Percentiles rank a stretch among this genome's conserved stretches.
Evolutionary conservation across 2,329 filamentous ascomycete species (phyloP).

Genomic region (Aspergillus versicolor): DNA sequence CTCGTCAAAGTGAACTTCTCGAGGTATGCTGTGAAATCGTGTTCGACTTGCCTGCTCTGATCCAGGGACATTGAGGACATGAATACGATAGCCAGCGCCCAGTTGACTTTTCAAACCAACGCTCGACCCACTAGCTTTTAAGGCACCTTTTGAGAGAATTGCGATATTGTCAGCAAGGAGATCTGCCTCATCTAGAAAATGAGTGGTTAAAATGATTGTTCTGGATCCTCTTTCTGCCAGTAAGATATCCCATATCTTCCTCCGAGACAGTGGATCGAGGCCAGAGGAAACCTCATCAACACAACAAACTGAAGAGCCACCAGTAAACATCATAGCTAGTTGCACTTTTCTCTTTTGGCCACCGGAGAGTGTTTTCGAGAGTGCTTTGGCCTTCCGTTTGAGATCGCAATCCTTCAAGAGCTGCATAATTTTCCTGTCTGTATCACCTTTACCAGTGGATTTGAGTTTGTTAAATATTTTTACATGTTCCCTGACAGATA

Average conservation of each 20-base stretch:
- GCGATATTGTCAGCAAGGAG: slow-evolving; percentile 85
- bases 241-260: slow-evolving; percentile 94
- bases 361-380: slow-evolving; percentile 76
- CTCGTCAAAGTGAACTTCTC: slow-evolving; percentile 66
- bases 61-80: slow-evolving; percentile 62
- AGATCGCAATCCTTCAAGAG: slow-evolving; percentile 74
- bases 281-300: slow-evolving; percentile 90
- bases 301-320: slow-evolving; percentile 82
- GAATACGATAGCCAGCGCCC: slow-evolving; percentile 81
- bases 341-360: slow-evolving; percentile 92
- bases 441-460: slow-evolving; percentile 56
- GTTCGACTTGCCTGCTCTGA: slow-evolving; percentile 44
- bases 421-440: slow-evolving; percentile 58
- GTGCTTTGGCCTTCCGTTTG: slow-evolving; percentile 68
- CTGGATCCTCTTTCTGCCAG: slow-evolving; percentile 77
- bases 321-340: slow-evolving; percentile 92
- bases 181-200: slow-evolving; percentile 92
- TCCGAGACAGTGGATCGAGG: slow-evolving; percentile 78
- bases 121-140: slow-evolving; percentile 80
- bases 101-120: slow-evolving; percentile 80
- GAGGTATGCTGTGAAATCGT: slow-evolving; percentile 56
- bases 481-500: slow-evolving; percentile 84
- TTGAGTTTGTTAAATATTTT: slow-evolving; percentile 82
- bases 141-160: slow-evolving; percentile 78
- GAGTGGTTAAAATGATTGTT: slow-evolving; percentile 85